phyloP scores from a whole-genome alignment of 352 stramenopile species.

The Phytophthora pluvialis region DNA sequence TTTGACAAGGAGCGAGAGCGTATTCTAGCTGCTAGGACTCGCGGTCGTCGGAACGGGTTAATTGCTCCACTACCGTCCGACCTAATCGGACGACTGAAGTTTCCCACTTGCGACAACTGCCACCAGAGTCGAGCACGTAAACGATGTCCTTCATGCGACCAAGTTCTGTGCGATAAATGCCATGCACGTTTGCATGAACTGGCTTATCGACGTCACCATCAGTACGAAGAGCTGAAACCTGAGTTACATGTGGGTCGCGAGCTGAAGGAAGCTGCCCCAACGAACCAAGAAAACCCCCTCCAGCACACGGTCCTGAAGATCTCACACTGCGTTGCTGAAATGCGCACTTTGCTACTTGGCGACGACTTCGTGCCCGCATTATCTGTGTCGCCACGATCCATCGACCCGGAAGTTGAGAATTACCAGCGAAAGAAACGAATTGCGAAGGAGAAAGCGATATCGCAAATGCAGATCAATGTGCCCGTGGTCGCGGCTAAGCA shows the following conservation, averaged over 20 bases:
- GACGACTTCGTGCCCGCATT: not conserved
- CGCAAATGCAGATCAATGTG: slow-evolving; percentile 61
- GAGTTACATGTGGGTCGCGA: slow-evolving; percentile 37
- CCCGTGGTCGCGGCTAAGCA: slow-evolving; percentile 55
- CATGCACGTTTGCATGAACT: slow-evolving; percentile 65
- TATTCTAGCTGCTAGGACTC: slow-evolving; percentile 42
- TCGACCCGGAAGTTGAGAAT: slow-evolving; percentile 56
- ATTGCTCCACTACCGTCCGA: slow-evolving; percentile 57
- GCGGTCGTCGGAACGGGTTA: slow-evolving; percentile 59
- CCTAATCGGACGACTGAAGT: slow-evolving; percentile 42
- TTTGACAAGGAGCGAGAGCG: slow-evolving; percentile 55
- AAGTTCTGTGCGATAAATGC: slow-evolving; percentile 68
- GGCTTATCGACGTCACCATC: slow-evolving; percentile 53
- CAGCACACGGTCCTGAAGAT: slow-evolving; percentile 30
- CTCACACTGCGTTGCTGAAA: slow-evolving; percentile 34
- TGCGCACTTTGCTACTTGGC: slow-evolving; percentile 33
- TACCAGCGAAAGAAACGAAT: slow-evolving; percentile 51
- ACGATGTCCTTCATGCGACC: slow-evolving; percentile 57
- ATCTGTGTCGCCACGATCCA: not conserved
- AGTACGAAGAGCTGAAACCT: slow-evolving; percentile 50
- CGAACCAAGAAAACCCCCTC: slow-evolving; percentile 43
- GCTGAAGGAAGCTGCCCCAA: slow-evolving; percentile 20
- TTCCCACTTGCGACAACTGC: slow-evolving; percentile 63
- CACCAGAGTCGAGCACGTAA: slow-evolving; percentile 50
- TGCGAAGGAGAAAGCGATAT: slow-evolving; percentile 60